These are phyloP conservation scores for Berkeleyomyces basicola DNA, from an alignment of 2,329 filamentous ascomycete species.

Conservation along the genomic window DNA sequence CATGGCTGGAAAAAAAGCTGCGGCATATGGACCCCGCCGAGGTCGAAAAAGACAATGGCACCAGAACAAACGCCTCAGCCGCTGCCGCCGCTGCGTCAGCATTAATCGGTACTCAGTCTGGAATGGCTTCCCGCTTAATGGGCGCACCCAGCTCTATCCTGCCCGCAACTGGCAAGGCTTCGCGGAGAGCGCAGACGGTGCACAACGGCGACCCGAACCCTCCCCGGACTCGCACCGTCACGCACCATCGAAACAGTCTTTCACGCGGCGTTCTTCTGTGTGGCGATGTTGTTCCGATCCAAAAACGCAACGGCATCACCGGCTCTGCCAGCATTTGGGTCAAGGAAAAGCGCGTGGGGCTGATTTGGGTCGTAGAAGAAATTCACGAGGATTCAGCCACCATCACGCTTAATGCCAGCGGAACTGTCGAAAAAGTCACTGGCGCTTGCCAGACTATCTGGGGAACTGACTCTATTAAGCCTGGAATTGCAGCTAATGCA, in stretches of 20 bases:
- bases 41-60: constrained; percentile 24
- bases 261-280: constrained; percentile 83
- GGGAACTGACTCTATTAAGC: constrained; percentile 50
- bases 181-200: constrained; percentile 48
- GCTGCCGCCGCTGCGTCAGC: constrained; percentile 28
- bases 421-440: constrained; percentile 48
- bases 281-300: constrained; percentile 94
- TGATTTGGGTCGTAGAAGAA: constrained; percentile 97
- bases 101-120: constrained; percentile 51
- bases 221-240: constrained; percentile 34
- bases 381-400: constrained; percentile 86
- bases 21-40: constrained; percentile 39
- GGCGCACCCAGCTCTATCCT: constrained; percentile 57
- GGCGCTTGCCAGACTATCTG: constrained; percentile 80
- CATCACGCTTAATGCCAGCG: constrained; percentile 61
- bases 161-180: constrained; percentile 6
- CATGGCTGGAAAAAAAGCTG: constrained; percentile 80
- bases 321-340: constrained; percentile 96
- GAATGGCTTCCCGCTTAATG: constrained; percentile 74
- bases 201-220: constrained; percentile 39
- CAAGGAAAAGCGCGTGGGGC: constrained; percentile 82
- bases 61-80: constrained; percentile 21
- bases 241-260: constrained; percentile 54
- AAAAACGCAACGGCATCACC: constrained; percentile 81
- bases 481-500: constrained; percentile 57